These are phyloP conservation scores for Halenospora varia DNA, from an alignment of 495 filamentous ascomycete genomes.

Conservation along the genomic window DNA sequence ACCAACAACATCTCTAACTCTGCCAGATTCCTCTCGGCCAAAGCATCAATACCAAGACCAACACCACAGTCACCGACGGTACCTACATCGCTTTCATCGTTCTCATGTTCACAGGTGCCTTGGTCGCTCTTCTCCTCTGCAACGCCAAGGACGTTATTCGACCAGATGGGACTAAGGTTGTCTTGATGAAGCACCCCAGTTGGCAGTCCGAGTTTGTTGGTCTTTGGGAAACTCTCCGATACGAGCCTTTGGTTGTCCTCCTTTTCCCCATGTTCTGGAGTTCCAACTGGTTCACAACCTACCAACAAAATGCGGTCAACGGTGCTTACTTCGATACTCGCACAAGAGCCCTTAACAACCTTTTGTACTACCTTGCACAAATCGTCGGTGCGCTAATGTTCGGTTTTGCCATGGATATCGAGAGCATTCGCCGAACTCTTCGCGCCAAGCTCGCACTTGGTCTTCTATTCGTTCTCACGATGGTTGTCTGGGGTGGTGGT, in stretches of 20 bases:
- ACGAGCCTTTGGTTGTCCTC: constrained; percentile 72
- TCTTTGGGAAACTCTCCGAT: constrained; percentile 67
- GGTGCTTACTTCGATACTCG: constrained; percentile 75
- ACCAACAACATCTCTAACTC: too few species aligned
- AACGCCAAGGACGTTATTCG: constrained; percentile 67
- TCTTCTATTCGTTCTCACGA: constrained; percentile 67
- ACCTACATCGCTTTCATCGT: constrained; percentile 92
- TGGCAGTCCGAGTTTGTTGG: constrained; percentile 76
- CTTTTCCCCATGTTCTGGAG: constrained; percentile 87
- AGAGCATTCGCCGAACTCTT: constrained; percentile 58
- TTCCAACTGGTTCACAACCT: constrained; percentile 80
- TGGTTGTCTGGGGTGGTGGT: constrained; percentile 84
- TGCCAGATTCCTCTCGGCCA: constrained; percentile 69
- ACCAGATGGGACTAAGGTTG: constrained; percentile 75
- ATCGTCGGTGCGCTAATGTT: constrained; percentile 80
- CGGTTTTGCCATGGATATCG: constrained; percentile 70
- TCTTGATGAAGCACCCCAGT: constrained; percentile 83
- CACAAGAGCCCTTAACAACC: constrained; percentile 75
- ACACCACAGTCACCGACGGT: constrained; percentile 66
- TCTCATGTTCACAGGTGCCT: constrained; percentile 73
- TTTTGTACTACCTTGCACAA: constrained; percentile 84
- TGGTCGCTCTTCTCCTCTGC: constrained; percentile 66
- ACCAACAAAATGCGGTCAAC: constrained; percentile 56
- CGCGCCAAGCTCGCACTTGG: constrained; percentile 70
- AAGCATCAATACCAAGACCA: constrained; percentile 61